Evolutionary conservation across 371 early-diverging fungal genomes (phyloP), one percentile per base, ranked within the genome.

Genomic region (Edhazardia aedis): DNA sequence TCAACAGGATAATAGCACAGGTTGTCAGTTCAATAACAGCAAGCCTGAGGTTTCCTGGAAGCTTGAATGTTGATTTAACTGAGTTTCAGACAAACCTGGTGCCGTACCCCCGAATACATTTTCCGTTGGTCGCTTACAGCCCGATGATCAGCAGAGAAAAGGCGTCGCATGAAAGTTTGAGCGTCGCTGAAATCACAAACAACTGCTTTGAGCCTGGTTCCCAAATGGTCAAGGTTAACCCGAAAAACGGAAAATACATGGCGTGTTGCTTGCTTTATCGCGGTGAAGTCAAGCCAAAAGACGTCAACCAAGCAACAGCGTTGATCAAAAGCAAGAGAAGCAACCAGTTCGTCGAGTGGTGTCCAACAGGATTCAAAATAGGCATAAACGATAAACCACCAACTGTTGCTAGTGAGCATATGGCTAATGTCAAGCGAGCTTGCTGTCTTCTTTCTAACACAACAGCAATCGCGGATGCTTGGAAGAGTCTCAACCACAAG

Each of bases 11-110:
- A 62, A 90, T 96, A 69, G 91, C 98, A 53, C 98, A 93, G 75
- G 91, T 93, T 42, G 92, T 93, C 40, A 92, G 92, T 42, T 91
- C 92, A 58, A 90, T 96, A 78, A 96, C 94, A 50, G 89, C 93
- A 26, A 86, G 76, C 38, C 79, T 96, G 53, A 84, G 96, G 70
- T 96, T 96, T 76, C 83, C 84, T 56, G 91, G 91, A 49, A 80
- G 82, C 28, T 76, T 90, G 62, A 90, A 90, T 73, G 88, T 88
- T 25, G 91, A 90, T 71, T 71, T 90, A 70, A 84, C 79, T 57
- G 88, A 90, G 75, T 87, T 88, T 79, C 87, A 86, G 72, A 87
- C 88, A 59, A 90, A 90, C 76, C 76, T 90, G 72, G 88, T 90
- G 22, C 91, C 91, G 25, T 90, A 85, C 75, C 91, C 88, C 55